A percentile compares a stretch with the other conserved stretches of the same genome.
Evolutionary conservation across 2,329 filamentous ascomycete genomes (phyloP).

Genomic region (Magnaporthales sp.): DNA sequence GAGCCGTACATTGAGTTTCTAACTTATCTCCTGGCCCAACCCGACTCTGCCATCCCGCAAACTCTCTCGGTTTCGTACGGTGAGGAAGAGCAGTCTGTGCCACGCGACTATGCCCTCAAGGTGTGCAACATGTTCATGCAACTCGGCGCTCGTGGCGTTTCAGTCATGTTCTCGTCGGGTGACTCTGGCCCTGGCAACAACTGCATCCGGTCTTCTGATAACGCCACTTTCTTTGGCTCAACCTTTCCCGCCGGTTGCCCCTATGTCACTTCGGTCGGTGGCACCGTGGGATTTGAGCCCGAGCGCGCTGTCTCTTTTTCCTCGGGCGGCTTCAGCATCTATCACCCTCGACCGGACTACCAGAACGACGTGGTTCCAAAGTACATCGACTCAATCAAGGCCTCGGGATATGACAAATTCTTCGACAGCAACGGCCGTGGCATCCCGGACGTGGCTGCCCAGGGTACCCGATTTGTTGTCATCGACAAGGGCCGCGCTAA

Average conservation of each 20-base stretch:
- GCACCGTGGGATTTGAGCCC: slow-evolving; percentile 30
- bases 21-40: slow-evolving; percentile 44
- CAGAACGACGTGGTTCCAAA: slow-evolving; percentile 25
- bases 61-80: slow-evolving; percentile 59
- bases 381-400: slow-evolving; percentile 30
- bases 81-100: slow-evolving; percentile 57
- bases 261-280: slow-evolving; percentile 46
- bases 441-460: slow-evolving; percentile 44
- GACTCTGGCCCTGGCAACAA: slow-evolving; percentile 57
- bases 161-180: slow-evolving; percentile 51
- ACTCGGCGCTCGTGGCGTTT: slow-evolving; percentile 58
- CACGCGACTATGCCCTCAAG: slow-evolving; percentile 47
- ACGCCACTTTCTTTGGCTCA: slow-evolving; percentile 28
- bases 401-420: slow-evolving; percentile 26
- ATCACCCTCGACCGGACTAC: slow-evolving; percentile 31
- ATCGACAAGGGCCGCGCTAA: slow-evolving; percentile 14
- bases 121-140: slow-evolving; percentile 57
- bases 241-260: slow-evolving; percentile 24
- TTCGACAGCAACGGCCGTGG: slow-evolving; percentile 35
- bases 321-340: slow-evolving; percentile 38
- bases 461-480: slow-evolving; percentile 30
- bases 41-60: slow-evolving; percentile 43
- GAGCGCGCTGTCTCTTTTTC: slow-evolving; percentile 19
- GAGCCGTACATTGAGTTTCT: slow-evolving; percentile 61
- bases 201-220: slow-evolving; percentile 45